Evolutionary conservation across 805 yeast genomes (phyloP).

Genomic region (Metschnikowia proteae): DNA sequence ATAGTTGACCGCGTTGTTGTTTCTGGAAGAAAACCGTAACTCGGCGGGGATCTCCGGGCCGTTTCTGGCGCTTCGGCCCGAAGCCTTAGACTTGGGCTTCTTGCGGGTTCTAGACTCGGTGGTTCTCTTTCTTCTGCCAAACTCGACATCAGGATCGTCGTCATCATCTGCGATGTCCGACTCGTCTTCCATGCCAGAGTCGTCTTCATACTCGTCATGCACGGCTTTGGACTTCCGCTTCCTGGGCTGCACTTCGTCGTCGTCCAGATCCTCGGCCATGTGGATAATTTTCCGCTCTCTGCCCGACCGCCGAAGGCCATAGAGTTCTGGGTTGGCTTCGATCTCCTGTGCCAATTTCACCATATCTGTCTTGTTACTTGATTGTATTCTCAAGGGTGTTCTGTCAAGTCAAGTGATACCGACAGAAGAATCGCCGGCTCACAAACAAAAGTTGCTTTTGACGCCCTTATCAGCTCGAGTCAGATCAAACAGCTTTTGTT

Average conservation of each 20-base stretch:
- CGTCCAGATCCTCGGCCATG: conserved; percentile 35
- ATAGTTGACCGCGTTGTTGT: conserved; percentile 65
- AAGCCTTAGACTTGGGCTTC: conserved; percentile 10
- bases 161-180: conserved; percentile 17
- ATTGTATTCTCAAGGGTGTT: not conserved
- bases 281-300: conserved; percentile 47
- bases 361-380: conserved; percentile 5
- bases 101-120: conserved; percentile 14
- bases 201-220: conserved; percentile 17
- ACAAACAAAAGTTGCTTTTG: not conserved
- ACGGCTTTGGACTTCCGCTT: conserved; percentile 11
- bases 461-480: not conserved
- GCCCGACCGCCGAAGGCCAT: conserved; percentile 75
- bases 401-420: not conserved
- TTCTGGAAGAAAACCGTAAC: conserved; percentile 76
- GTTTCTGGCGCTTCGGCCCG: conserved; percentile 11
- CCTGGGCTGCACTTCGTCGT: conserved; percentile 22
- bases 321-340: conserved; percentile 65
- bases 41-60: conserved; percentile 36
- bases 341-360: conserved; percentile 16
- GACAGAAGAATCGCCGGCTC: not conserved
- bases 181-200: conserved; percentile 12
- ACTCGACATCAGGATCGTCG: conserved; percentile 19
- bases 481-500: not conserved
- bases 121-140: conserved; percentile 18